Conservation (phyloP, 805 yeast species). For the Yarrowia sp. region DNA sequence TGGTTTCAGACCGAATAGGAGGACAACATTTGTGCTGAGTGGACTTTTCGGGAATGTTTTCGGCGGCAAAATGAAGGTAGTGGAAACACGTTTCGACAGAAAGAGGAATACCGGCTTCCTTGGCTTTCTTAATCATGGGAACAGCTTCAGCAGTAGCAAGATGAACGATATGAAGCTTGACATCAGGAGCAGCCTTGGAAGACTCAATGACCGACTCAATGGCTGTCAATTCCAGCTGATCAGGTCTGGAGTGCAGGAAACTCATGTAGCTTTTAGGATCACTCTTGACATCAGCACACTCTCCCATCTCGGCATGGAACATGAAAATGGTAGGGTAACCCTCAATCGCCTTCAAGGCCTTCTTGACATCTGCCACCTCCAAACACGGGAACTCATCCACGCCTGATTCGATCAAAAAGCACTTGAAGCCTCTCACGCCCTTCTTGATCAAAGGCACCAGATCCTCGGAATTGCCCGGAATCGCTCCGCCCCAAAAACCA, state of each 20-base stretch:
- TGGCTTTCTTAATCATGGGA: constrained; percentile 68
- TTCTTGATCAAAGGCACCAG: constrained; percentile 71
- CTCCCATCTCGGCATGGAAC: constrained; percentile 86
- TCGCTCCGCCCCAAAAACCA: constrained; percentile 95
- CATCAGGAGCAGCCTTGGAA: constrained; percentile 44
- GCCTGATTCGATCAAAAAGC: constrained; percentile 90
- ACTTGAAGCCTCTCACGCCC: constrained; percentile 94
- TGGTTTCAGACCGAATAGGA: constrained; percentile 76
- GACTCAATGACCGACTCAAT: constrained; percentile 67
- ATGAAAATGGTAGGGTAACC: constrained; percentile 68
- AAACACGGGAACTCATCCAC: constrained; percentile 94
- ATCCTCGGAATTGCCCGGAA: constrained; percentile 71
- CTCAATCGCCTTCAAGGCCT: constrained; percentile 63
- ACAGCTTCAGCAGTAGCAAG: constrained; percentile 82
- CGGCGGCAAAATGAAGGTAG: constrained; percentile 75
- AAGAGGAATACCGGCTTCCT: constrained; percentile 44
- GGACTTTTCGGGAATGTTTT: constrained; percentile 68
- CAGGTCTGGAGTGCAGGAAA: constrained; percentile 84
- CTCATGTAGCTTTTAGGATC: constrained; percentile 68
- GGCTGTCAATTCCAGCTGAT: constrained; percentile 81
- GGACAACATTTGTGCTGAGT: constrained; percentile 95
- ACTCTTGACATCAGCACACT: constrained; percentile 28
- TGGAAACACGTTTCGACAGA: constrained; percentile 95
- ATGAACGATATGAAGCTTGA: constrained; percentile 79
- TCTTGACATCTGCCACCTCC: constrained; percentile 56